Base-by-base conservation (phyloP, 2,329 filamentous ascomycete genomes). In the Colletotrichum karsti region DNA sequence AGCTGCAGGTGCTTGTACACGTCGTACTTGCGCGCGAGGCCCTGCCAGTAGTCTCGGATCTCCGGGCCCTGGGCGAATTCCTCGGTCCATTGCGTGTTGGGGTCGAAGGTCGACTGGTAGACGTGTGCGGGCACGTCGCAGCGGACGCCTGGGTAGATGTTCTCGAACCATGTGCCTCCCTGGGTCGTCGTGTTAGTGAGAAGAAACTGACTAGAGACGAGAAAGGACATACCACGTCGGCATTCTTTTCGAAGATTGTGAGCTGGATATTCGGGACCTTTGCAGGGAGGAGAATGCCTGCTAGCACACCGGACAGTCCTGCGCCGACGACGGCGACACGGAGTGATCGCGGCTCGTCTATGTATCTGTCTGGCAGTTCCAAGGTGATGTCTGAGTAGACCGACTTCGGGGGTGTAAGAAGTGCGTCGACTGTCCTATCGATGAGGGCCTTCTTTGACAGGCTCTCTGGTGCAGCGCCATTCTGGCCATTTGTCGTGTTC, bases 61-160 rank as follows among this genome's bases (percentile, higher is more conserved):
- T 94, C 92, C 4, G 80, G 75, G 0, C 91, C 91, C 39, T 88
- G 87, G 0, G 91, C 87, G 73, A 92, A 93, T 67, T 90, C 84
- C 72, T 92, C 89, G 0, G 84, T 85, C 92, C 92, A 94, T 70
- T 92, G 83, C 0, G 85, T 87, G 63, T 93, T 93, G 1, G 90
- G 90, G 7, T 84, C 82, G 75, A 92, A 93, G 0, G 88, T 89
- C 7, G 87, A 87, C 73, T 93, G 91, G 72, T 93, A 93, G 20
- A 91, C 89, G 74, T 92, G 89, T 0, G 90, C 87, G 0, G 91
- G 90, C 13, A 93, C 61, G 74, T 93, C 90, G 71, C 91, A 93
- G 44, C 89, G 81, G 1, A 91, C 88, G 2, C 90, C 90, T 0
- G 90, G 90, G 69, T 92, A 92, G 4, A 82, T 74, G 61, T 87